Conservation (phyloP, 805 yeast genomes). For the Barnettozyma populi region DNA sequence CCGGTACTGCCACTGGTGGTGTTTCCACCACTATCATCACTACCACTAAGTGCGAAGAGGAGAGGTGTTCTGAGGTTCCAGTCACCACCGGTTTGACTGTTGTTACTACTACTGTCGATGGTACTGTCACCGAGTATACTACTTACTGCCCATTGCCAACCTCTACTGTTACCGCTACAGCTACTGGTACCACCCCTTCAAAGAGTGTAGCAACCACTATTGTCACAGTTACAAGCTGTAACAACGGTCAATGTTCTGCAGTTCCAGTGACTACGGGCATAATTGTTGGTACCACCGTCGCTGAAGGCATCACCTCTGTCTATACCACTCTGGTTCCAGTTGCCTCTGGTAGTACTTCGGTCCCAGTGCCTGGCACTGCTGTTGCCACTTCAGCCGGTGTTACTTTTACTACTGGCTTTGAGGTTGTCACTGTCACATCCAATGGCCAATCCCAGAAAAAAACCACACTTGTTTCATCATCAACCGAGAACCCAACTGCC, state of each 20-base stretch:
- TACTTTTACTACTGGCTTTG: no score
- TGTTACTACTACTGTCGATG: background rate
- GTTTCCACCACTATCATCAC: background rate
- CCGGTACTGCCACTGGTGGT: background rate
- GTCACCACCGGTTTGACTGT: slow-evolving; percentile 6
- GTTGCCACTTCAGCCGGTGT: no score
- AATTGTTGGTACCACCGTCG: no score
- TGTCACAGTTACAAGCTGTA: background rate
- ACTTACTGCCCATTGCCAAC: slow-evolving; percentile 4
- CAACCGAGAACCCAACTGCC: background rate
- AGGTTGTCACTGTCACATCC: background rate
- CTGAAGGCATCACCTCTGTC: background rate
- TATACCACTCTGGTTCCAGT: background rate
- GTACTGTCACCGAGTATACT: slow-evolving; percentile 3
- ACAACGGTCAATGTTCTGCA: no score
- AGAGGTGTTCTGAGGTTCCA: slow-evolving; percentile 2
- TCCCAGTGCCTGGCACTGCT: no score
- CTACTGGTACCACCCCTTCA: no score
- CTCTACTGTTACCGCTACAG: slow-evolving; percentile 1
- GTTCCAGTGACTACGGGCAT: no score
- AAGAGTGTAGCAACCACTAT: background rate
- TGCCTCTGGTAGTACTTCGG: background rate
- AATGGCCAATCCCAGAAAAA: background rate
- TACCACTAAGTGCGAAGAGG: slow-evolving; percentile 1
- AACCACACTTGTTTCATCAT: background rate